These are phyloP conservation scores for Mucor indicus DNA, from an alignment of 371 early-diverging fungal species.

Conservation along the genomic window DNA sequence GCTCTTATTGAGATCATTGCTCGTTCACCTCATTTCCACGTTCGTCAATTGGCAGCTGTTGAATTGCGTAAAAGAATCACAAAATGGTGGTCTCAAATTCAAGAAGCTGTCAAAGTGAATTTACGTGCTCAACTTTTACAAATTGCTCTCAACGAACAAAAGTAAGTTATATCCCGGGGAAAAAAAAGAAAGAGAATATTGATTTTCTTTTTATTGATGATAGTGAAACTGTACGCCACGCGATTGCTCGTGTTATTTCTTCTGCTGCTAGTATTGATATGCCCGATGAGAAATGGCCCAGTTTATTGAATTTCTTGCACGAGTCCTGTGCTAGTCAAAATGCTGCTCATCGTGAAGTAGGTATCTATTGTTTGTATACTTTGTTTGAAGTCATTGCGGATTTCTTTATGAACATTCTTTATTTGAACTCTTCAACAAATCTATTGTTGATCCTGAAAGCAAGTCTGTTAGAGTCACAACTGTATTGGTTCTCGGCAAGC, in stretches of 20 bases:
- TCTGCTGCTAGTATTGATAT: conserved; percentile 80
- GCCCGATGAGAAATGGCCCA: conserved; percentile 74
- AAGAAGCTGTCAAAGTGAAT: conserved; percentile 44
- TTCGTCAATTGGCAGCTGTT: conserved; percentile 87
- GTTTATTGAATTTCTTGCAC: conserved; percentile 70
- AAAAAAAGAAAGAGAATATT: not conserved
- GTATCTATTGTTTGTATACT: conserved; percentile 75
- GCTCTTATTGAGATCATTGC: conserved; percentile 67
- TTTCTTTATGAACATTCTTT: conserved; percentile 59
- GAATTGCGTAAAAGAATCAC: conserved; percentile 81
- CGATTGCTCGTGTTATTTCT: conserved; percentile 80
- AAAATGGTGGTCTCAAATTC: conserved; percentile 73
- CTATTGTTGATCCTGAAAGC: conserved; percentile 79
- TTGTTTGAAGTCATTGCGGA: conserved; percentile 84
- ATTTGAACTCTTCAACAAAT: conserved; percentile 65
- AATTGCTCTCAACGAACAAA: conserved; percentile 68
- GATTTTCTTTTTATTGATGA: not conserved
- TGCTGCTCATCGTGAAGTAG: conserved; percentile 79
- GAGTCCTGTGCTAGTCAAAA: conserved; percentile 65
- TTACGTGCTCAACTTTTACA: conserved; percentile 67
- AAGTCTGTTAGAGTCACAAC: conserved; percentile 75
- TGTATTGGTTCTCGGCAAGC: conserved; percentile 77
- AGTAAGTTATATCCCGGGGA: conserved; percentile 37
- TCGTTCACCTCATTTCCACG: conserved; percentile 53
- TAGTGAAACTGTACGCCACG: conserved; percentile 69